Percentiles rank a stretch among this genome's conserved stretches.
Conservation (phyloP, 768 basidiomycete species). For the Leucocoprinus birnbaumii region DNA sequence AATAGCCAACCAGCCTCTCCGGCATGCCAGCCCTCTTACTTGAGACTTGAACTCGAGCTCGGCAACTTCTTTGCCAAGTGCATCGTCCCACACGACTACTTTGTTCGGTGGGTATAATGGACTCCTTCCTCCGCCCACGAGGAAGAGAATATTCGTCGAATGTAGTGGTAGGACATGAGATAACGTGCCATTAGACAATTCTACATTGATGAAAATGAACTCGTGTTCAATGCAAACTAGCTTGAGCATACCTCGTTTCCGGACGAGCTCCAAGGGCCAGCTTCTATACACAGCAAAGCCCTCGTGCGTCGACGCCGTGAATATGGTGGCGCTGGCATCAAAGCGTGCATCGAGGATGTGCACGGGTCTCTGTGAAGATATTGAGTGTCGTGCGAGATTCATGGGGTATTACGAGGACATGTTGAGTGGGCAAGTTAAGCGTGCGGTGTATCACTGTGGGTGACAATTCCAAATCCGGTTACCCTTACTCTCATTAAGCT, state of each 20-base stretch:
- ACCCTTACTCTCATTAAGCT: slow-evolving; percentile 1
- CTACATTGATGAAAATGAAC: slow-evolving; percentile 29
- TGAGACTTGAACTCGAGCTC: slow-evolving; percentile 88
- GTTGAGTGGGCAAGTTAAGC: neutral
- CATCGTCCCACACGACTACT: slow-evolving; percentile 88
- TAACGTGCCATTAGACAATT: slow-evolving; percentile 77
- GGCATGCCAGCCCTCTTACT: slow-evolving; percentile 75
- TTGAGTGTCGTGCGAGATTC: slow-evolving; percentile 86
- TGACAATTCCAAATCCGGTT: slow-evolving; percentile 8
- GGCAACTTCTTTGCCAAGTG: slow-evolving; percentile 70
- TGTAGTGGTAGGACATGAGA: slow-evolving; percentile 77
- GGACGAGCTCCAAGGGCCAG: slow-evolving; percentile 72
- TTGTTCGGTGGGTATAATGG: slow-evolving; percentile 92
- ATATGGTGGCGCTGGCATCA: slow-evolving; percentile 77
- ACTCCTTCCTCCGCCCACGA: slow-evolving; percentile 84
- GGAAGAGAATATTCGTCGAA: slow-evolving; percentile 78
- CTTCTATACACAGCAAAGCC: slow-evolving; percentile 84
- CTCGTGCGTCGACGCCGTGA: slow-evolving; percentile 74
- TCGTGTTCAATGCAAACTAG: slow-evolving; percentile 13
- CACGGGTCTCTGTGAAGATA: slow-evolving; percentile 72
- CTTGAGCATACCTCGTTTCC: slow-evolving; percentile 66
- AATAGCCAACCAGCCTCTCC: slow-evolving; percentile 83
- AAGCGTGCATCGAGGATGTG: slow-evolving; percentile 77
- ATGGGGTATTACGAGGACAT: slow-evolving; percentile 37
- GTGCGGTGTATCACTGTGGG: neutral